Percentiles rank a stretch among this genome's conserved stretches.
These are phyloP conservation scores for Bipolaris victoriae DNA, from an alignment of 2,329 filamentous ascomycete species.

Conservation along the genomic window DNA sequence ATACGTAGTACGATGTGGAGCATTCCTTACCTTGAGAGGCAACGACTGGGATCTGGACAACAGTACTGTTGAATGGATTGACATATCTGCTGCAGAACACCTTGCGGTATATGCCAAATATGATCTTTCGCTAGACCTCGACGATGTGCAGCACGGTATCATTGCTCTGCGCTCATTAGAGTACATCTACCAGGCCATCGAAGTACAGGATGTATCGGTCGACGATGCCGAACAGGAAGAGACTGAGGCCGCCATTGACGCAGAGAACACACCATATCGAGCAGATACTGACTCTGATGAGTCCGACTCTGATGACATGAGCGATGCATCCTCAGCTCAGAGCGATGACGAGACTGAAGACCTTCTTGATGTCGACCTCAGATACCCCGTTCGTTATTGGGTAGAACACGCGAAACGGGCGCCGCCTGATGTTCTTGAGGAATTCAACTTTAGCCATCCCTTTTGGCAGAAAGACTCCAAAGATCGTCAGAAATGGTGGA, in stretches of 20 bases:
- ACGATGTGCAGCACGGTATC: conserved; percentile 32
- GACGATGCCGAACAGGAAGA: not conserved
- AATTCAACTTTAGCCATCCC: conserved; percentile 21
- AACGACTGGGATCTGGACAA: conserved; percentile 25
- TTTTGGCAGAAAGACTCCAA: conserved; percentile 27
- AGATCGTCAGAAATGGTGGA: conserved; percentile 28
- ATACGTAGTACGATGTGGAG: conserved; percentile 30
- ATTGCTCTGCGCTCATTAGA: conserved; percentile 32
- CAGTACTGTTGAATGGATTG: conserved; percentile 32
- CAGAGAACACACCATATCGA: not conserved
- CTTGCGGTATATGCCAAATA: conserved; percentile 28
- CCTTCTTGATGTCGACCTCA: conserved; percentile 13
- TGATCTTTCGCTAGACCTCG: conserved; percentile 22
- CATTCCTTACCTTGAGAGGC: conserved; percentile 27
- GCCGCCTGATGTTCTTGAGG: conserved; percentile 27
- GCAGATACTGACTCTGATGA: not conserved
- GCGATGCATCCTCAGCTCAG: not conserved
- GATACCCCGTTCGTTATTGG: conserved; percentile 33
- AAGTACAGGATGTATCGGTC: not conserved
- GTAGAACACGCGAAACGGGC: conserved; percentile 31
- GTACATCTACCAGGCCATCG: conserved; percentile 21
- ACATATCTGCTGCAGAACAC: conserved; percentile 28
- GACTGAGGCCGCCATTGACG: not conserved
- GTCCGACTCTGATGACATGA: not conserved
- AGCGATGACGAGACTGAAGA: conserved; percentile 1